Percentiles rank a stretch among this genome's conserved stretches.
phyloP scores from a whole-genome alignment of 345 rosid species.

The Salix viminalis region DNA sequence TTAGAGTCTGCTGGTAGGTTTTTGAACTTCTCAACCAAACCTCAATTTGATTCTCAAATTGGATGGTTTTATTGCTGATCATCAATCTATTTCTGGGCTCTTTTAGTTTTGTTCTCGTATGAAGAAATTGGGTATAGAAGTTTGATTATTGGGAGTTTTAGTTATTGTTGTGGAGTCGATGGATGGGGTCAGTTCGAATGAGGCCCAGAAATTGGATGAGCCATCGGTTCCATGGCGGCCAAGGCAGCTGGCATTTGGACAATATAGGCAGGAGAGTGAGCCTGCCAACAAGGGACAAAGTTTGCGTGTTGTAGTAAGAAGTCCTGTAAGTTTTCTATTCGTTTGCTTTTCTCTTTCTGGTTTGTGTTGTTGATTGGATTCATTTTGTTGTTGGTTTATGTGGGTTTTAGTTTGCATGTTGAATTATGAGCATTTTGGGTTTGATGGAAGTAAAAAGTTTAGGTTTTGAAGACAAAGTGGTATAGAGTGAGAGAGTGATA shows the following conservation, averaged over 20 bases:
- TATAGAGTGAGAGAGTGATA: slow-evolving; percentile 3
- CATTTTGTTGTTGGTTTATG: slow-evolving; percentile 6
- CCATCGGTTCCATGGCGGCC: slow-evolving; percentile 60
- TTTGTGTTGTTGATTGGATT: background rate
- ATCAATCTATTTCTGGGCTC: background rate
- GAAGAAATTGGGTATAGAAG: slow-evolving; percentile 35
- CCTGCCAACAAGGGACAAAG: slow-evolving; percentile 28
- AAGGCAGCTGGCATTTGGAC: slow-evolving; percentile 54
- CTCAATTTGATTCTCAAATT: slow-evolving; percentile 19
- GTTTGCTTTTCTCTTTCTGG: background rate
- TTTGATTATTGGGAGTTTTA: slow-evolving; percentile 31
- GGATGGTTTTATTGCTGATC: slow-evolving; percentile 29
- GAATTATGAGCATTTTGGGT: background rate
- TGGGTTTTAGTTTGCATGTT: slow-evolving; percentile 12
- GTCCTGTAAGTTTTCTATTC: slow-evolving; percentile 53
- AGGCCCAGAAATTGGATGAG: slow-evolving; percentile 27
- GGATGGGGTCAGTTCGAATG: slow-evolving; percentile 58
- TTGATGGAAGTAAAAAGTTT: background rate
- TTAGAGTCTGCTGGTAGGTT: slow-evolving; percentile 63
- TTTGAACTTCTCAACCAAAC: slow-evolving; percentile 19
- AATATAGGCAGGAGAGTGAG: slow-evolving; percentile 31
- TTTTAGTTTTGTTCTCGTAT: background rate
- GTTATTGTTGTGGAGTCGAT: slow-evolving; percentile 23
- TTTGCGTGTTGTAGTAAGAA: slow-evolving; percentile 52
- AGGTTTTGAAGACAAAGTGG: slow-evolving; percentile 2